Percentiles rank a stretch among this genome's conserved stretches.
Conservation (phyloP, 768 basidiomycete genomes). For the Neoboletus magnificus region DNA sequence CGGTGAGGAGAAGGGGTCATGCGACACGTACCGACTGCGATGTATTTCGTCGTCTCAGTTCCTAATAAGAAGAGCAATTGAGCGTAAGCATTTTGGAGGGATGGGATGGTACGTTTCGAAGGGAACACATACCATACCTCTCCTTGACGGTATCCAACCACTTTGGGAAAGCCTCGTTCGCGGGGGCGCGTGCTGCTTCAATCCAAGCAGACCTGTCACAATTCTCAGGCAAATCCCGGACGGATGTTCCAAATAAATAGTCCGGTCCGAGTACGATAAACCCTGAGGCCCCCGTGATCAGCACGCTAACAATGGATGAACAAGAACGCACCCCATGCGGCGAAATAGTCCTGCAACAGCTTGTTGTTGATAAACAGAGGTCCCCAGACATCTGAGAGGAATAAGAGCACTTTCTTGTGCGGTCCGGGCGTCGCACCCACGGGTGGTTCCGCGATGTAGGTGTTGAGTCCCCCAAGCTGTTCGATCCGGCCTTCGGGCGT, state of each 20-base stretch:
- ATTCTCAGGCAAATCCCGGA: slow-evolving; percentile 33
- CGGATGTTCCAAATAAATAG: slow-evolving; percentile 53
- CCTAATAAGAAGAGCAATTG: slow-evolving; percentile 10
- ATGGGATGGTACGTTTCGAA: not conserved
- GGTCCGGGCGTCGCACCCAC: slow-evolving; percentile 3
- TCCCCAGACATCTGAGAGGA: slow-evolving; percentile 32
- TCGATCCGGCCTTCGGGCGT: slow-evolving; percentile 42
- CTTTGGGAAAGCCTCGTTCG: slow-evolving; percentile 39
- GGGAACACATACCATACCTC: slow-evolving; percentile 38
- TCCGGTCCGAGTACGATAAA: slow-evolving; percentile 57
- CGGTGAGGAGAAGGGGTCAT: not conserved
- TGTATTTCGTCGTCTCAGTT: slow-evolving; percentile 36
- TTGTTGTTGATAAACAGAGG: slow-evolving; percentile 53
- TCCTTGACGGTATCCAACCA: slow-evolving; percentile 52
- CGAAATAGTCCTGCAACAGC: slow-evolving; percentile 60
- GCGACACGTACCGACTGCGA: slow-evolving; percentile 39
- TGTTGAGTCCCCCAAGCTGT: slow-evolving; percentile 45
- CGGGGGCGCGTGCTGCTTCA: slow-evolving; percentile 25
- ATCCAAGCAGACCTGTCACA: slow-evolving; percentile 41
- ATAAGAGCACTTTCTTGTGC: slow-evolving; percentile 48
- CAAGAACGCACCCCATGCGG: slow-evolving; percentile 45
- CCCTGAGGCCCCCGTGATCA: slow-evolving; percentile 32
- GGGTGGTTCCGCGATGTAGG: slow-evolving; percentile 52
- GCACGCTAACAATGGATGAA: not conserved
- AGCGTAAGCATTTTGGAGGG: not conserved